Evolutionary conservation across 2,329 filamentous ascomycete species (phyloP).

Genomic region (Neonectria faginata): DNA sequence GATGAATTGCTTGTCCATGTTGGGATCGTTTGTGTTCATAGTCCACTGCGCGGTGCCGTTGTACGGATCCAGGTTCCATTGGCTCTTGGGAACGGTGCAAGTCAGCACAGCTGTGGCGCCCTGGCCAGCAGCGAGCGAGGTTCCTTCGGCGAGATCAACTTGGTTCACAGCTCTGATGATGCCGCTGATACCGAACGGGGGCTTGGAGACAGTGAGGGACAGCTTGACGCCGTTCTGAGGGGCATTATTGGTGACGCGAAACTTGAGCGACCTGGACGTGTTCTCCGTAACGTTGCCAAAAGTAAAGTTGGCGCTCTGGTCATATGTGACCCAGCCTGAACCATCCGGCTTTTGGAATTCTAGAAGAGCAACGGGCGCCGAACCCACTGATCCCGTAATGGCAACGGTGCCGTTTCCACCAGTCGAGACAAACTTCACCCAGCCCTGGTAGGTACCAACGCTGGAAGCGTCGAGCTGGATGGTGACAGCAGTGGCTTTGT

Average conservation of each 20-base stretch:
- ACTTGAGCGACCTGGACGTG: conserved; percentile 57
- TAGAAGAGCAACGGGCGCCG: conserved; percentile 61
- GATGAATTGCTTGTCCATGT: conserved; percentile 63
- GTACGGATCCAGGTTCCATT: conserved; percentile 67
- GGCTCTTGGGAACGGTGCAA: conserved; percentile 67
- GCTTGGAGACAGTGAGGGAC: conserved; percentile 70
- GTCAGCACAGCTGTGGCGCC: conserved; percentile 64
- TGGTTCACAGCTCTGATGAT: conserved; percentile 66
- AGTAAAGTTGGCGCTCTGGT: conserved; percentile 57
- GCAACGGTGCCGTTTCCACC: conserved; percentile 63
- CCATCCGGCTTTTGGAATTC: conserved; percentile 67
- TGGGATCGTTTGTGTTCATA: conserved; percentile 67
- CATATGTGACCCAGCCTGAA: conserved; percentile 62
- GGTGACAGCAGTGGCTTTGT: conserved; percentile 53
- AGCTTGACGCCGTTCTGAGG: conserved; percentile 58
- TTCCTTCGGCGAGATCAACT: conserved; percentile 69
- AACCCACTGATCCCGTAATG: conserved; percentile 62
- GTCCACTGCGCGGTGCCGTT: conserved; percentile 64
- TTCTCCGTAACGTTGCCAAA: conserved; percentile 69
- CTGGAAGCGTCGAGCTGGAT: conserved; percentile 60
- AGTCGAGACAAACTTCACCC: conserved; percentile 59
- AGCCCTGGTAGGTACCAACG: conserved; percentile 62
- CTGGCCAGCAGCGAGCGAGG: conserved; percentile 60
- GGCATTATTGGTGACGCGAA: conserved; percentile 66
- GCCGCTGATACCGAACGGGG: conserved; percentile 66